Evolutionary conservation across 352 stramenopile genomes (phyloP).

Genomic region (Globisporangium ultimum): DNA sequence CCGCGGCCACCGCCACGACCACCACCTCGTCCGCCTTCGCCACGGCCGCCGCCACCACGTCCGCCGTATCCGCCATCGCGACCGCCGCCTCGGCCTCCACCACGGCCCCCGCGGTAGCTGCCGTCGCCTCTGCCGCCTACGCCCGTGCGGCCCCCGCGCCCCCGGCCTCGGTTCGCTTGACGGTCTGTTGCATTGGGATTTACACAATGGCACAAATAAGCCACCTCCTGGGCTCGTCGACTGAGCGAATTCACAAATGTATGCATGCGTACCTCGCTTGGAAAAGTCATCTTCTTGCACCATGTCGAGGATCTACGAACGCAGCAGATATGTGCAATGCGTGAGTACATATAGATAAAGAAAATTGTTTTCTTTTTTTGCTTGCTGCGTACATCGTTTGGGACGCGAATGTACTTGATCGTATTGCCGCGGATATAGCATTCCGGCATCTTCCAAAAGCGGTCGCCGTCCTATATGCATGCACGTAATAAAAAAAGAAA

Average conservation of each 20-base stretch:
- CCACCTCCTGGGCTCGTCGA: no score
- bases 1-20: slow-evolving; percentile 25
- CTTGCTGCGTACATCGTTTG: slow-evolving; percentile 83
- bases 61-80: slow-evolving; percentile 31
- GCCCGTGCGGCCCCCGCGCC: slow-evolving; percentile 57
- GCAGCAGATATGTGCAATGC: neutral
- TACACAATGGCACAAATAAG: no score
- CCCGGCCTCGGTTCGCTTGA: slow-evolving; percentile 65
- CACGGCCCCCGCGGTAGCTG: slow-evolving; percentile 28
- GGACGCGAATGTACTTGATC: slow-evolving; percentile 99
- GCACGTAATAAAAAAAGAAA: slow-evolving; percentile 3
- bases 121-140: slow-evolving; percentile 31
- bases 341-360: neutral
- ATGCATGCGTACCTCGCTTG: slow-evolving; percentile 47
- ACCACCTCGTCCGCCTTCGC: slow-evolving; percentile 17
- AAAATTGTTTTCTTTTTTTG: neutral
- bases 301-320: slow-evolving; percentile 88
- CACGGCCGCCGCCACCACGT: slow-evolving; percentile 21
- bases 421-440: slow-evolving; percentile 98
- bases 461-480: slow-evolving; percentile 89
- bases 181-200: slow-evolving; percentile 38
- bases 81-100: slow-evolving; percentile 37
- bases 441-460: slow-evolving; percentile 98
- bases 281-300: slow-evolving; percentile 92
- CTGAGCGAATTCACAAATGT: no score